Base-by-base conservation (phyloP, 805 yeast species). In the Kazachstania psychrophila region DNA sequence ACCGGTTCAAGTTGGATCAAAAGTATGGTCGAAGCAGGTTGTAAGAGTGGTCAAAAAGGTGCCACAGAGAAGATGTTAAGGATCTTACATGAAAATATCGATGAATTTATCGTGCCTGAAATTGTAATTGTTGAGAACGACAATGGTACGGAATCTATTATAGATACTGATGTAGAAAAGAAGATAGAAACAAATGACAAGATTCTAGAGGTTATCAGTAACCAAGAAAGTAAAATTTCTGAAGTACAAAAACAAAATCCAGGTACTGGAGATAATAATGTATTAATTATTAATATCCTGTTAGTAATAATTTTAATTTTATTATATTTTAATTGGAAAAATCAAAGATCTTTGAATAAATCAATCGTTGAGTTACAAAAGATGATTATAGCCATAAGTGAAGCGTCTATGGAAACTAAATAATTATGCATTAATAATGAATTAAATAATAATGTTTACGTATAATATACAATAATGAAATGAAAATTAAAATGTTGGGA, bases 1-100 rank as follows among this genome's bases (percentile, higher is more conserved):
- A 74, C 81, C 0, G 95, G 92, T 2, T 72, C 80, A 36, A 81
- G 95, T 41, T 92, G 96, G 96, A 74, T 92, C 51, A 88, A 86
- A 56, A 72, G 82, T 11, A 77, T 94, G 37, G 81, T 92, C 43
- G 97, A 92, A 54, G 79, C 77, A 44, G 88, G 88, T 39, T 79
- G 95, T 11, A 63, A 69, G 31, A 74, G 77, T 23, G 98, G 98
- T 0, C 96, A 87, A 56, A 65, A 69, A 31, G 69, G 73, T 5
- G 78, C 77, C 3, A 72, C 82, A 10, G 68, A 66, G 34, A 71
- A 67, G 9, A 58, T 82, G 37, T 38, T 59, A 1, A 45, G 48
- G 11, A 36, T 58, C 5, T 19, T 65, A 5, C 29, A 47, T n/a
- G 45, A 49, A 10, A 49, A 48, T 11, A 43, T 64, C 2, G 45